phyloP scores from a whole-genome alignment of 805 yeast species.

The Pachysolen tannophilus region DNA sequence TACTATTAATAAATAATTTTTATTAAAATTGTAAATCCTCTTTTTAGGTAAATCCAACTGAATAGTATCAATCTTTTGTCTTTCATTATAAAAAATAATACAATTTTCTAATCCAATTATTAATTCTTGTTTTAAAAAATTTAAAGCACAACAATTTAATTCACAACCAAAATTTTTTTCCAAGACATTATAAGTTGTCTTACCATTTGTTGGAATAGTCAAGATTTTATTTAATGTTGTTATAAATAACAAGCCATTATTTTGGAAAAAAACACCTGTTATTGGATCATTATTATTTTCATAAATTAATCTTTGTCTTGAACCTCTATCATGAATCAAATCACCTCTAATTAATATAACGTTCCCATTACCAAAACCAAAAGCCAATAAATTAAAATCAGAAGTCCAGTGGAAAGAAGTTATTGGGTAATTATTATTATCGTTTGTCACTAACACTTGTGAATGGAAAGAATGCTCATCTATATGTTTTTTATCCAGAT shows the following conservation, averaged over 20 bases:
- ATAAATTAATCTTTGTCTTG: conserved; percentile 75
- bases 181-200: conserved; percentile 53
- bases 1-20: conserved; percentile 52
- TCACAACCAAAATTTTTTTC: conserved; percentile 41
- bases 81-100: conserved; percentile 51
- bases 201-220: conserved; percentile 69
- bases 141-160: conserved; percentile 37
- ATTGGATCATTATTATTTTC: conserved; percentile 68
- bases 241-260: conserved; percentile 51
- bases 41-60: conserved; percentile 51
- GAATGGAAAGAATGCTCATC: conserved; percentile 41
- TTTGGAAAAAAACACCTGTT: conserved; percentile 62
- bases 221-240: conserved; percentile 68
- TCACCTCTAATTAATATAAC: conserved; percentile 84
- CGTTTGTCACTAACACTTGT: conserved; percentile 55
- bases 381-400: conserved; percentile 55
- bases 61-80: conserved; percentile 45
- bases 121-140: conserved; percentile 24
- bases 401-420: conserved; percentile 50
- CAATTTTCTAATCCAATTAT: conserved; percentile 61
- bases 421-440: conserved; percentile 71
- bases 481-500: conserved; percentile 15
- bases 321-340: conserved; percentile 77
- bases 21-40: conserved; percentile 28
- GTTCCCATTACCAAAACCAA: conserved; percentile 81